Evolutionary conservation across 78 protist genomes (phyloP).

Genomic region (Dictyostelium intermedium): DNA sequence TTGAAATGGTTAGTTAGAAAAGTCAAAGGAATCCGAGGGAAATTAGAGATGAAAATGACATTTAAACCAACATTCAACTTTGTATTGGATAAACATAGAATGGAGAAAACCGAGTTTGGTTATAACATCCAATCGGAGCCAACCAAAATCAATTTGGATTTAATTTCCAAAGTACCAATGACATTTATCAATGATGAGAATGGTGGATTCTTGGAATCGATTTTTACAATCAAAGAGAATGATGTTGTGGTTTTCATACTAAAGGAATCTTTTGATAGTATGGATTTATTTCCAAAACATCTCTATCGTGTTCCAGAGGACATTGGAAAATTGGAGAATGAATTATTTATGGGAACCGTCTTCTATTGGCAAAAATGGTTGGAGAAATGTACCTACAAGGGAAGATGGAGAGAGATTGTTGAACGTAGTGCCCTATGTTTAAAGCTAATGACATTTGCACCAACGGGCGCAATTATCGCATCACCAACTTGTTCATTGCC

Average conservation of each 20-base stretch:
- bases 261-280: slow-evolving; percentile 5
- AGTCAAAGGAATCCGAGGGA: slow-evolving; percentile 71
- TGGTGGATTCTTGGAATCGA: background rate
- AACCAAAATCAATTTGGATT: background rate
- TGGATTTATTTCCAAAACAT: background rate
- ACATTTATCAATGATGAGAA: background rate
- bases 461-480: slow-evolving; percentile 77
- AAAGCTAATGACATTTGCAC: slow-evolving; percentile 66
- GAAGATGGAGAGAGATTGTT: slow-evolving; percentile 80
- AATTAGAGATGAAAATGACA: slow-evolving; percentile 31
- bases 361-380: slow-evolving; percentile 81
- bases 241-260: slow-evolving; percentile 17
- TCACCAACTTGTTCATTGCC: slow-evolving; percentile 72
- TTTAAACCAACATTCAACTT: slow-evolving; percentile 75
- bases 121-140: background rate
- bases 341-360: slow-evolving; percentile 9
- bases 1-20: slow-evolving; percentile 48
- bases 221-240: slow-evolving; percentile 18
- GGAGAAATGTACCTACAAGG: slow-evolving; percentile 70
- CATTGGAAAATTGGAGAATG: slow-evolving; percentile 2
- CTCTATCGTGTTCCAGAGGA: background rate
- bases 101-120: background rate
- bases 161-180: background rate
- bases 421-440: slow-evolving; percentile 67
- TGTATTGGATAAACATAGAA: slow-evolving; percentile 18